Conservation (phyloP, 139 green algal species). For the Tetraselmis chui region DNA sequence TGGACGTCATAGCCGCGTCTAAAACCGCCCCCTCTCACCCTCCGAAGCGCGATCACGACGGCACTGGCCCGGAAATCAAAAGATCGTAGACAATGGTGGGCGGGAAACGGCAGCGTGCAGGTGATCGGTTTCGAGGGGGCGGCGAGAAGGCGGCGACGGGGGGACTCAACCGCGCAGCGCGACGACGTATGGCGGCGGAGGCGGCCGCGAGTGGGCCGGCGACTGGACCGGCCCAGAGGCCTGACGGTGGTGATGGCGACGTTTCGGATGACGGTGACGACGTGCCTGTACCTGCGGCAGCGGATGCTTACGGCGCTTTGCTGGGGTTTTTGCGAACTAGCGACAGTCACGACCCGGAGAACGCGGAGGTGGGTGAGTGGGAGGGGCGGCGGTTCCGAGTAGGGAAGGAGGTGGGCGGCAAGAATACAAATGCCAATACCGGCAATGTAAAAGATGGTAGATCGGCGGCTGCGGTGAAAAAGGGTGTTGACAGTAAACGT, state of each 20-base stretch:
- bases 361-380: conserved; percentile 7
- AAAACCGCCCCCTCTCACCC: too few relatives aligned
- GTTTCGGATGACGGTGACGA: conserved; percentile 8
- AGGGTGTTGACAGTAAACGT: too few relatives aligned
- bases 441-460: too few relatives aligned
- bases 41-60: too few relatives aligned
- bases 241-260: background rate
- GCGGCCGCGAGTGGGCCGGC: background rate
- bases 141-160: background rate
- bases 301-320: conserved; percentile 16
- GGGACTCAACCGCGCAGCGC: background rate
- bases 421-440: too few relatives aligned
- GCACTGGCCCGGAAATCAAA: too few relatives aligned
- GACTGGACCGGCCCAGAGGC: background rate
- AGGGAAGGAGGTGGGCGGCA: too few relatives aligned
- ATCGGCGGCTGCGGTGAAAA: too few relatives aligned
- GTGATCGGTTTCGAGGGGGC: too few relatives aligned
- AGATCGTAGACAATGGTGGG: too few relatives aligned
- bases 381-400: conserved; percentile 1
- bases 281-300: background rate
- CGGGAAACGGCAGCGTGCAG: background rate
- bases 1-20: too few relatives aligned
- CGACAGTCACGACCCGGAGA: conserved; percentile 6
- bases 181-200: background rate
- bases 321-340: conserved; percentile 16